A percentile compares a stretch with the other conserved stretches of the same genome.
Evolutionary conservation across 164 flowering plant genomes (phyloP).

Genomic region (Magnolia sinica): DNA sequence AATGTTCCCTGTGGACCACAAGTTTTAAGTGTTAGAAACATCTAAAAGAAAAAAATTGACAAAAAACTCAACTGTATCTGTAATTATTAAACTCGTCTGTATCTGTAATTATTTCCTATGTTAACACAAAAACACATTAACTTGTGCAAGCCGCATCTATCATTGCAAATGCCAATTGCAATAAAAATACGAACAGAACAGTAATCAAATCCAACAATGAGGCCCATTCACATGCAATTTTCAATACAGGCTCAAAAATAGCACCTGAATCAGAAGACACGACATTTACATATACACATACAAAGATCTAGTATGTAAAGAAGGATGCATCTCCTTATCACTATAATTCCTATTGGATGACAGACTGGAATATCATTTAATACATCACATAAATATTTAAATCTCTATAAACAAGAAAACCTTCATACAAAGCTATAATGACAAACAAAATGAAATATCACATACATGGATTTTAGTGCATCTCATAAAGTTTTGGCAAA

Average conservation of each 20-base stretch:
- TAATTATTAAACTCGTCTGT: too few species aligned
- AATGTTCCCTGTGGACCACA: constrained; percentile 52
- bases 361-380: neutral
- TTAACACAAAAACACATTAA: neutral
- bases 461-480: too few species aligned
- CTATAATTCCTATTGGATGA: neutral
- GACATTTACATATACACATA: too few species aligned
- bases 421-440: neutral
- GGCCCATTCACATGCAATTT: too few species aligned
- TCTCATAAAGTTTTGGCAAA: too few species aligned
- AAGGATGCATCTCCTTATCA: neutral
- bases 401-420: neutral
- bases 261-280: too few species aligned
- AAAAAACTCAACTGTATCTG: too few species aligned
- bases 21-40: neutral
- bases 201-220: too few species aligned
- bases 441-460: too few species aligned
- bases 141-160: neutral
- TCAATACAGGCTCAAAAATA: too few species aligned
- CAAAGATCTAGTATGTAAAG: too few species aligned
- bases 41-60: neutral
- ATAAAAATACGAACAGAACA: neutral
- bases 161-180: neutral
- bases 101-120: too few species aligned
- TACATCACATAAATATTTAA: neutral